Evolutionary conservation across 129 eudicot species (phyloP).

Genomic region (Artemisia tridentata): DNA sequence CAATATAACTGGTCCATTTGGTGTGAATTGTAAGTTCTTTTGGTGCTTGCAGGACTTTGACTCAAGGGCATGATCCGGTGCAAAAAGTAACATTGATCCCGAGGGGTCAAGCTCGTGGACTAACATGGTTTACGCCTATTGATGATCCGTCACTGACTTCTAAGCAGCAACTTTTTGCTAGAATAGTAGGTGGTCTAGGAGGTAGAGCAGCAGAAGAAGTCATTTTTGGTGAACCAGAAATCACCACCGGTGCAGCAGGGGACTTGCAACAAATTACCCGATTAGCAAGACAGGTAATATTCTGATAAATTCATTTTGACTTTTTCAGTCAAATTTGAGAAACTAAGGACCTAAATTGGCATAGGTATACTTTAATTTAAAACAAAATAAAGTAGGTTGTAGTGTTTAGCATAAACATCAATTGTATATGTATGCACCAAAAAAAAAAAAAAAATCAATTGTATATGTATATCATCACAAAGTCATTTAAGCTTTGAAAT

Average conservation of each 20-base stretch:
- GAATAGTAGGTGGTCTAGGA: conserved; percentile 70
- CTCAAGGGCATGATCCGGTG: conserved; percentile 67
- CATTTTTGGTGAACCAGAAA: conserved; percentile 71
- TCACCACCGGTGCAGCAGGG: conserved; percentile 78
- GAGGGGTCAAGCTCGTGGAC: conserved; percentile 69
- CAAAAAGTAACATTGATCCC: conserved; percentile 80
- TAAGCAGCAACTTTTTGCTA: conserved; percentile 61
- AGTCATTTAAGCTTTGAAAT: conserved; percentile 6
- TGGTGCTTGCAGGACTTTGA: conserved; percentile 47
- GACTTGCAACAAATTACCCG: conserved; percentile 71
- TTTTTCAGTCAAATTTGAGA: not conserved
- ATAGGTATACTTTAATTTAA: not conserved
- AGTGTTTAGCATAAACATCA: too few species aligned
- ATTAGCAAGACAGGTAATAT: conserved; percentile 49
- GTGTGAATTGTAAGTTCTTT: conserved; percentile 8
- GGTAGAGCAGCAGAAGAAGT: conserved; percentile 82
- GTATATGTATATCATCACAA: not conserved
- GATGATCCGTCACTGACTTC: conserved; percentile 59
- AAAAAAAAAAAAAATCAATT: not conserved
- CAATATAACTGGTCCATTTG: not conserved
- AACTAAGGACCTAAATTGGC: not conserved
- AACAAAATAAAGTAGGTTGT: not conserved
- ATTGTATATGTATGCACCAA: not conserved
- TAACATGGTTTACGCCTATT: conserved; percentile 70
- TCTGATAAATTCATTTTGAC: not conserved